These are phyloP conservation scores for Ballota nigra DNA, from an alignment of 257 asterid genomes.

Conservation along the genomic window DNA sequence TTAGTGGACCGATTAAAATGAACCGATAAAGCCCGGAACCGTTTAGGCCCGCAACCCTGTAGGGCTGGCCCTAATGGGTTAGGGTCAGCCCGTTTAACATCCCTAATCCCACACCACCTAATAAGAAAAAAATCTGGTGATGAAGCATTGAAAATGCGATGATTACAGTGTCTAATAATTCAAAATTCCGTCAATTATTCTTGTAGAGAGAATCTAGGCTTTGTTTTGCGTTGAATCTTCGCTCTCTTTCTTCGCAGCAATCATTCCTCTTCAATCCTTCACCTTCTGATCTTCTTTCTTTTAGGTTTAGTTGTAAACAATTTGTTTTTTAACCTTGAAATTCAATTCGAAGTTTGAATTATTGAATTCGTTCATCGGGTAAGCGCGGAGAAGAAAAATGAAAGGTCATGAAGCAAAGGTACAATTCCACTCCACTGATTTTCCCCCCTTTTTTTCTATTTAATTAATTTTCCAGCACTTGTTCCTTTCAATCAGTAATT, in stretches of 20 bases:
- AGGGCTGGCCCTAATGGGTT: too few species aligned
- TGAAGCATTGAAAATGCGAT: neutral
- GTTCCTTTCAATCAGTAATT: neutral
- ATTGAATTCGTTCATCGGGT: constrained; percentile 2
- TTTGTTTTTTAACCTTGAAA: neutral
- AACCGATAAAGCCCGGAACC: too few species aligned
- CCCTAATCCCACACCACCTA: too few species aligned
- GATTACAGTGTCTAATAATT: neutral
- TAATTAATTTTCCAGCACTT: neutral
- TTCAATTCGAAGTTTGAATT: neutral
- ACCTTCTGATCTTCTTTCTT: neutral
- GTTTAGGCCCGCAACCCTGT: too few species aligned
- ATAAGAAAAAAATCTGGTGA: neutral
- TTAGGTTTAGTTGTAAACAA: neutral
- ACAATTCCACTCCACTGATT: neutral
- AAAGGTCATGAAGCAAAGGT: constrained; percentile 45
- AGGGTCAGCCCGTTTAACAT: too few species aligned
- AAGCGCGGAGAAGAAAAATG: constrained; percentile 24
- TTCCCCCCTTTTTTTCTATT: neutral
- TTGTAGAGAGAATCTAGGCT: too few species aligned
- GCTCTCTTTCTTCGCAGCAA: neutral
- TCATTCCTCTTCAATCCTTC: neutral
- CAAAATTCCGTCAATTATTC: neutral
- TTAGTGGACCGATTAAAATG: too few species aligned
- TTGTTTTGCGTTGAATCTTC: neutral